phyloP scores from a whole-genome alignment of 352 stramenopile species.

The Pythium rishiriense region DNA sequence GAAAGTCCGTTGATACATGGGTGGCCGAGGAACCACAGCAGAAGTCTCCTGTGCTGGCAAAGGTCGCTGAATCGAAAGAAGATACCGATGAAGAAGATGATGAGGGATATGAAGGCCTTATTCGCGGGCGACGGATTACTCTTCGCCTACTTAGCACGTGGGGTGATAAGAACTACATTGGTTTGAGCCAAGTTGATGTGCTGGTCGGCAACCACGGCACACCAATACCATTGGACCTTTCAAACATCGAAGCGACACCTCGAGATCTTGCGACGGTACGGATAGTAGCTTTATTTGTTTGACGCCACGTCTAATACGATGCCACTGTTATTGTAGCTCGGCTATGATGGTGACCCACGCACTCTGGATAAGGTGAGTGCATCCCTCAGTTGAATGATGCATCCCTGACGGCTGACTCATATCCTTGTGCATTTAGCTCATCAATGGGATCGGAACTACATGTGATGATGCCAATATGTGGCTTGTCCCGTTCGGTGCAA shows the following conservation, averaged over 20 bases:
- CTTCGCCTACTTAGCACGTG: constrained; percentile 68
- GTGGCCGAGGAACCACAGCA: constrained; percentile 50
- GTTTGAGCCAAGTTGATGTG: constrained; percentile 75
- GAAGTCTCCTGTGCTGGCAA: constrained; percentile 38
- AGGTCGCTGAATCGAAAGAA: constrained; percentile 32
- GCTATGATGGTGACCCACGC: constrained; percentile 76
- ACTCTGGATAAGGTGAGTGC: constrained; percentile 80
- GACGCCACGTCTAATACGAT: no score
- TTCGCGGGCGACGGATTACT: constrained; percentile 50
- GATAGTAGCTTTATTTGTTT: background rate
- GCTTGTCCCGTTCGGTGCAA: constrained; percentile 69
- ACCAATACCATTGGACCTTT: constrained; percentile 40
- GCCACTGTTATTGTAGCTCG: constrained; percentile 55
- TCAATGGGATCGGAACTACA: constrained; percentile 80
- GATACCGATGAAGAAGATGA: constrained; percentile 20
- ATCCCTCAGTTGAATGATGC: background rate
- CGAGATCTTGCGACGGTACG: constrained; percentile 70
- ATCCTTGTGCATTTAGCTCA: constrained; percentile 40
- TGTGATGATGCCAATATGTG: constrained; percentile 91
- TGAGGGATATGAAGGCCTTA: constrained; percentile 22
- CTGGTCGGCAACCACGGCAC: constrained; percentile 47
- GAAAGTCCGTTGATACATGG: constrained; percentile 52
- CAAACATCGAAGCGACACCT: constrained; percentile 59
- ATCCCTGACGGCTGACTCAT: background rate
- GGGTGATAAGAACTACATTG: constrained; percentile 86